Evolutionary conservation across 805 yeast species (phyloP), one percentile per base, ranked within the genome.

Genomic region (Candida dajiaensis): DNA sequence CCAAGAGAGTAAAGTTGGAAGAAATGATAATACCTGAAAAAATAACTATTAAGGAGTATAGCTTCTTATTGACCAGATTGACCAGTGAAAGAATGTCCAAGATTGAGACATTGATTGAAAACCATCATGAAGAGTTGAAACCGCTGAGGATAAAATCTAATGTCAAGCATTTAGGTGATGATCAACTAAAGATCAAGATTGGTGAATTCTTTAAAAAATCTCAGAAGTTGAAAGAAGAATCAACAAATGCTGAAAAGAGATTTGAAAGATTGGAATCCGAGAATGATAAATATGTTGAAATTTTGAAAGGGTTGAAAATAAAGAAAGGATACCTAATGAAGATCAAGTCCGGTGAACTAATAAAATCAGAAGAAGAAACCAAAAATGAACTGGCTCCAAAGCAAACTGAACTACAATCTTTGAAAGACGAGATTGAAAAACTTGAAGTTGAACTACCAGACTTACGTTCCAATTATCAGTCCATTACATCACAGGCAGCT

Each of bases 361-460:
- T 51, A 11, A 64, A 64, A 15, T 49, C 59, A n/a, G 65, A 63
- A 29, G 48, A 51, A 20, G 74, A 68, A 49, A 43, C 59, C 21
- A 54, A 42, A 7, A 61, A 57, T 37, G 44, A 49, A 13, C 26
- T 46, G 15, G 15, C 22, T 16, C 13, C 20, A 21, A 16, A 83
- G 42, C 85, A 80, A 58, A 70, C 77, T 48, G 84, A 76, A 53
- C 74, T 76, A 55, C 67, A 70, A 44, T 40, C 42, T 1, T 45
- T 60, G 25, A 42, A 58, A 16, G 22, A 38, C 2, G 41, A 47
- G 23, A 71, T 66, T 41, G 68, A 67, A 23, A 47, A 43, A 5
- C 7, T 19, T 1, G 41, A 45, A 6, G 2, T 19, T 5, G 31
- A 38, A 19, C 15, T 51, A 26, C 46, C 42, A 15, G 22, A 26